Conservation (phyloP, 768 basidiomycete genomes). For the Leccinellum rugosiceps region DNA sequence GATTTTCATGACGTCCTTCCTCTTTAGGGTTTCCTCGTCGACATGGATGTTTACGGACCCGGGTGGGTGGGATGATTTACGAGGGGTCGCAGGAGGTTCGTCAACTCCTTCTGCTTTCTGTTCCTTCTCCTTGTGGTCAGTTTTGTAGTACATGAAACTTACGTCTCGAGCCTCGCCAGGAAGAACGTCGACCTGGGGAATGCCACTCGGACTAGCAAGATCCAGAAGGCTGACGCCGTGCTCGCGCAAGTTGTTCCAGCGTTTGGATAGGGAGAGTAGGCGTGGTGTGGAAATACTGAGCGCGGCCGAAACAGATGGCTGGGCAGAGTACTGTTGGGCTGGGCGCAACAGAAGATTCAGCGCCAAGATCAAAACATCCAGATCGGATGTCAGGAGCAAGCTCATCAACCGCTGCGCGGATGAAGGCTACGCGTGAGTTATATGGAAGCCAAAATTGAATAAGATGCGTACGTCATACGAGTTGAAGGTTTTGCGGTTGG, state of each 20-base stretch:
- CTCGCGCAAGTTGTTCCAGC: constrained; percentile 82
- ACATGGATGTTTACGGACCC: constrained; percentile 63
- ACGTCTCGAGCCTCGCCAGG: constrained; percentile 77
- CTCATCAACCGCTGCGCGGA: constrained; percentile 76
- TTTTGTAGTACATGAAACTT: constrained; percentile 77
- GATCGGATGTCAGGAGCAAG: constrained; percentile 82
- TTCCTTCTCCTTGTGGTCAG: constrained; percentile 49
- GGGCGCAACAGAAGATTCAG: constrained; percentile 88
- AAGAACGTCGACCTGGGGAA: constrained; percentile 53
- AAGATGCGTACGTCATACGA: constrained; percentile 88
- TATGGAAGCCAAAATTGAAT: background rate
- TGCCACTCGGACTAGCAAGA: constrained; percentile 56
- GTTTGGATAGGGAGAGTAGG: constrained; percentile 77
- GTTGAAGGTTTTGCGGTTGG: constrained; percentile 92
- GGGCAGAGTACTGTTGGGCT: constrained; percentile 90
- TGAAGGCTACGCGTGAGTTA: constrained; percentile 6
- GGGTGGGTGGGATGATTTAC: constrained; percentile 40
- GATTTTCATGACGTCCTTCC: constrained; percentile 69
- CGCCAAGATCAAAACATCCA: constrained; percentile 81
- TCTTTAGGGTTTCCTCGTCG: constrained; percentile 55
- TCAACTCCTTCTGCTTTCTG: constrained; percentile 42
- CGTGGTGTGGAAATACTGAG: constrained; percentile 80
- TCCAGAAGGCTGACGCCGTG: constrained; percentile 74
- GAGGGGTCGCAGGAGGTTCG: constrained; percentile 47
- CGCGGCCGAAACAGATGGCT: constrained; percentile 78